Percentiles rank a stretch among this genome's conserved stretches.
phyloP scores from a whole-genome alignment of 2,329 filamentous ascomycete species.

The Keithomyces neogunnii region DNA sequence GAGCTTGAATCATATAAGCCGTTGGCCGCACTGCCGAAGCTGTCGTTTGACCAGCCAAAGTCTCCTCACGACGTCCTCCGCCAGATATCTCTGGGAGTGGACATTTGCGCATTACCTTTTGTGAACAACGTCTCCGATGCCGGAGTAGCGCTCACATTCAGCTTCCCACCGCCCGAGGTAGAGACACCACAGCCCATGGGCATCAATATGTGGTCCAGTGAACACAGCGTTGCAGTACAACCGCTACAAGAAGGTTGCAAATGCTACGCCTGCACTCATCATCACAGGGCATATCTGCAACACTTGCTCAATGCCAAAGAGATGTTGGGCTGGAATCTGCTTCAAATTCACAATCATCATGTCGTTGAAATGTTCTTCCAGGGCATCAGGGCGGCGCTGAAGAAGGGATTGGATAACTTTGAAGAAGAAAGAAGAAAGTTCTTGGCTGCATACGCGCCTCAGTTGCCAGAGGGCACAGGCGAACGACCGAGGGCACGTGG shows the following conservation, averaged over 20 bases:
- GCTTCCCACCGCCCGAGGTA: slow-evolving; percentile 47
- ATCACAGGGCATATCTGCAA: slow-evolving; percentile 80
- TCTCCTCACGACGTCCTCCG: slow-evolving; percentile 71
- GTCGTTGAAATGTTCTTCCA: slow-evolving; percentile 66
- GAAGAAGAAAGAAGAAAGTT: slow-evolving; percentile 39
- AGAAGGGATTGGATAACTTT: slow-evolving; percentile 48
- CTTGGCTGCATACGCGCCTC: slow-evolving; percentile 51
- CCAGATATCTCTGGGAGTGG: slow-evolving; percentile 68
- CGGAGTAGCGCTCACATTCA: slow-evolving; percentile 75
- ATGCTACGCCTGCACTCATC: slow-evolving; percentile 77
- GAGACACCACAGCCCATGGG: slow-evolving; percentile 47
- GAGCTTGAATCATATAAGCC: slow-evolving; percentile 49
- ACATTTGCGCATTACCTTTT: slow-evolving; percentile 73
- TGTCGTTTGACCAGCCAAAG: slow-evolving; percentile 62
- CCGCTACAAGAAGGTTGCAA: slow-evolving; percentile 57
- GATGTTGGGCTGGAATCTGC: slow-evolving; percentile 90
- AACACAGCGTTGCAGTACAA: slow-evolving; percentile 51
- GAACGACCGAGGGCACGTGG: slow-evolving; percentile 71
- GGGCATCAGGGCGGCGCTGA: slow-evolving; percentile 57
- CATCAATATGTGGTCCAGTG: slow-evolving; percentile 64
- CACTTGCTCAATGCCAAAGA: slow-evolving; percentile 86
- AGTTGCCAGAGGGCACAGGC: slow-evolving; percentile 66
- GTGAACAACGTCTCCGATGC: slow-evolving; percentile 67
- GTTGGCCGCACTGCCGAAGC: slow-evolving; percentile 57
- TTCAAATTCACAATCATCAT: slow-evolving; percentile 87